Evolutionary conservation across 1,139 yeast genomes (phyloP), one percentile per base, ranked within the genome.

Genomic region (Protomyces inouyei): DNA sequence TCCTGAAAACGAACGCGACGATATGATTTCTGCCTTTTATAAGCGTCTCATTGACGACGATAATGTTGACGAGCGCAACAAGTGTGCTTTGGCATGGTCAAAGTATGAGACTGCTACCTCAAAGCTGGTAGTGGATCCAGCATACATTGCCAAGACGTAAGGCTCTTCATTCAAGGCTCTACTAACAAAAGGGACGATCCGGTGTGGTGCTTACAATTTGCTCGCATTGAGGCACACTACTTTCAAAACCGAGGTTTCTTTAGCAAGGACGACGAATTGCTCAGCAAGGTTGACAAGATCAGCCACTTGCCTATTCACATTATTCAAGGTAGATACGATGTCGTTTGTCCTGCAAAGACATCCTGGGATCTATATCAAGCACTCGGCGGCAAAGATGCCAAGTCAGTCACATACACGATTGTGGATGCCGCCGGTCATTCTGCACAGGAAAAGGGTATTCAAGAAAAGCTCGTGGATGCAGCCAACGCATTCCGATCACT

Each of bases 341-440:
- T 56, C 25, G 60, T 56, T 5, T 56, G 60, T n/a, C 60, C 60
- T 14, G 60, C 60, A 12, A 32, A 25, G 23, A 56, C 60, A 16
- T 28, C 60, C 3, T 56, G 43, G 40, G 53, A 43, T 10, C 28
- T 56, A 18, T 46, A 56, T 21, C 25, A 56, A 35, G 53, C 40
- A 10, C 53, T 43, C 12, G 53, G 53, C 10, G 60, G 60, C 4
- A 14, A 46, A 14, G 21, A 56, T 35, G 43, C 32, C n/a, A 3
- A 43, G 6, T 32, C 36, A 2, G 32, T 54, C n/a, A n/a, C 48
- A 9, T 54, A 54, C 57, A 37, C 38, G 36, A n/a, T 56, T 28
- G 53, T 56, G 6, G 60, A 32, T 8, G 60, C 43, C 16, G 46
- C 43, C 12, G 60, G 60, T 18, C 60, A 56, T n/a, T 56, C 60